These are phyloP conservation scores for Takakia lepidozioides DNA, from an alignment of 225 moss, liverwort and hornwort species.

Conservation along the genomic window DNA sequence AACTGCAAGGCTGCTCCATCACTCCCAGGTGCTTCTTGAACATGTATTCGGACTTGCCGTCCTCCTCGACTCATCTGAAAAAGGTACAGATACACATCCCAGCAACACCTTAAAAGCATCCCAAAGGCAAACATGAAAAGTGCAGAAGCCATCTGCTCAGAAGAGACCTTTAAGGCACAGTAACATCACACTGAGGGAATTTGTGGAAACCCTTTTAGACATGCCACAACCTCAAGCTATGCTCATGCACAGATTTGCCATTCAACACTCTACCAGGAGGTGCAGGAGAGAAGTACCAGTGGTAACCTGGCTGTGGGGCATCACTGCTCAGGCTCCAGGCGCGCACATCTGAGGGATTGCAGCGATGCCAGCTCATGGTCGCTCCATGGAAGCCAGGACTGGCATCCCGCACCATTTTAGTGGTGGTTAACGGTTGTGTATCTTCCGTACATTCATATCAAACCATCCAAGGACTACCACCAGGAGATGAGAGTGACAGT, in stretches of 20 bases:
- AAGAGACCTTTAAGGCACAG: too few species aligned
- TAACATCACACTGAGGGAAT: too few species aligned
- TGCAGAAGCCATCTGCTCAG: too few species aligned
- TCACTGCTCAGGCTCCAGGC: conserved; percentile 64
- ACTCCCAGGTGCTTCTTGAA: too few species aligned
- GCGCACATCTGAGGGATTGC: conserved; percentile 46
- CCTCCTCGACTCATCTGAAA: conserved; percentile 24
- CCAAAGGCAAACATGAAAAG: too few species aligned
- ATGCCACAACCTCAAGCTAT: conserved; percentile 15
- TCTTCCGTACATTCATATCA: conserved; percentile 29
- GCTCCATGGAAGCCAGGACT: conserved; percentile 71
- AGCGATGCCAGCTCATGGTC: conserved; percentile 57
- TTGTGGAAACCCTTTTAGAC: conserved; percentile 20
- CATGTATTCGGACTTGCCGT: too few species aligned
- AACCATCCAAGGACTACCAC: too few species aligned
- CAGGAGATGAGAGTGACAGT: too few species aligned
- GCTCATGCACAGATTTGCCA: conserved; percentile 37
- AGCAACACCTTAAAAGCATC: conserved; percentile 14
- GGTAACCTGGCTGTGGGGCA: conserved; percentile 66
- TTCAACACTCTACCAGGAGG: conserved; percentile 42
- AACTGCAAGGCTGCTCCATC: conserved; percentile 19
- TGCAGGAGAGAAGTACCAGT: conserved; percentile 57
- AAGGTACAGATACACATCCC: conserved; percentile 14
- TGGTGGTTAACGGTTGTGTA: conserved; percentile 42
- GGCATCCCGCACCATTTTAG: conserved; percentile 76